Evolutionary conservation across 805 yeast species (phyloP), one percentile per base, ranked within the genome.

Genomic region (Candida piceae): DNA sequence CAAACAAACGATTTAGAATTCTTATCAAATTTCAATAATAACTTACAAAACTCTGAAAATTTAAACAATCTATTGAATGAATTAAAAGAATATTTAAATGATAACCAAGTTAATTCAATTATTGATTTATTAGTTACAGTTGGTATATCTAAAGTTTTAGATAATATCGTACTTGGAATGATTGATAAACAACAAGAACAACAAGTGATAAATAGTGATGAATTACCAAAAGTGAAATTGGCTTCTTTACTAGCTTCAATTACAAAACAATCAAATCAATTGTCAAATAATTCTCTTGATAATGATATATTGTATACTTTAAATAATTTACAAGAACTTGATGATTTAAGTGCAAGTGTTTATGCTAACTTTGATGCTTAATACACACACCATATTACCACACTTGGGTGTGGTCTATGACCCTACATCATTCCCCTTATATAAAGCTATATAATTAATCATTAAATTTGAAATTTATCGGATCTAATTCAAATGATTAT

Each of bases 301-400:
- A 55, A 58, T 27, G 60, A 57, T 13, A 44, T 57, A 7, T 45
- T 59, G 28, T 48, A 46, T 38, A 48, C 66, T 4, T 62, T 79
- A 70, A 69, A 72, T 46, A 63, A 62, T 40, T 59, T 70, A 22
- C 79, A 75, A 13, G 87, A 80, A 45, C 69, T 89, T 39, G 94
- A 85, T 46, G 96, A 87, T 42, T 71, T 89, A 48, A 81, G 95
- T 62, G 97, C 97, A 4, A 72, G 87, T 47, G 89, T 89, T 7
- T 89, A 89, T 58, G 82, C 95, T 15, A 87, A 87, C 52, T 85
- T 84, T 33, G 60, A 56, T 38, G 46, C 53, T 16, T 52, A 31
- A 36, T 21, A n/a, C n/a, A n/a, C n/a, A n/a, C n/a, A n/a, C n/a
- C n/a, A n/a, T n/a, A n/a, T n/a, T n/a, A n/a, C n/a, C n/a, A n/a